Base-by-base conservation (phyloP, 495 filamentous ascomycete species). In the Lentithecium fluviatile region DNA sequence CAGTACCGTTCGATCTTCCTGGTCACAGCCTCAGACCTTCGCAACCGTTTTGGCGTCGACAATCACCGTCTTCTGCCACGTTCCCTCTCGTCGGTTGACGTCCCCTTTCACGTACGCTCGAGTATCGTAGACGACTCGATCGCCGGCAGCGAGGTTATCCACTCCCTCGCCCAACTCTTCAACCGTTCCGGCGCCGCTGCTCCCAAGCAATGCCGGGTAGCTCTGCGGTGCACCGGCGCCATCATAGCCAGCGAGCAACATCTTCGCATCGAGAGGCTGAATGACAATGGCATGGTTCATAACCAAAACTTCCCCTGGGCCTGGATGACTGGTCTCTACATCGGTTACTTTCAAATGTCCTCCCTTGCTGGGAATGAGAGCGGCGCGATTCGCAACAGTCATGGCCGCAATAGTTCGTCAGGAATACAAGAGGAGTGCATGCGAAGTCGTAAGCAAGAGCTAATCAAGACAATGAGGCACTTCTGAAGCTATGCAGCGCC, bases 41-140 rank as follows among this genome's bases (percentile, higher is more conserved):
- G 58, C 58, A 1, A 59, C 54, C 4, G 38, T 56, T 56, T 56
- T 52, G 7, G 56, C 56, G 19, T 56, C 46, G 21, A 25, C 32
- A 24, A 62, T 56, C 2, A 66, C 58, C n/a, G 58, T 45, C 38
- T 52, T 21, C 56, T 69, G 67, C 63, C 63, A 69, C 0, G 54
- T 62, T 29, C 67, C 67, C 24, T 66, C 52, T 11, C 53, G 52
- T 19, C 13, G 54, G 37, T 66, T 66, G 21, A 32, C 52, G 5
- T 61, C 42, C 25, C 12, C 43, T 15, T 64, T 51, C 32, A 58
- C 52, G 25, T 62, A 60, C 2, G 62, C 63, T 13, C 46, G 45
- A 11, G 63, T 66, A 42, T 66, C 67, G 17, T 61, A 56, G 15
- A 69, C 59, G 20, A 67, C 67, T 19, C 67, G 58, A 26, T 69